Conservation (phyloP, 495 filamentous ascomycete genomes). For the Penicillium longicatenatum region DNA sequence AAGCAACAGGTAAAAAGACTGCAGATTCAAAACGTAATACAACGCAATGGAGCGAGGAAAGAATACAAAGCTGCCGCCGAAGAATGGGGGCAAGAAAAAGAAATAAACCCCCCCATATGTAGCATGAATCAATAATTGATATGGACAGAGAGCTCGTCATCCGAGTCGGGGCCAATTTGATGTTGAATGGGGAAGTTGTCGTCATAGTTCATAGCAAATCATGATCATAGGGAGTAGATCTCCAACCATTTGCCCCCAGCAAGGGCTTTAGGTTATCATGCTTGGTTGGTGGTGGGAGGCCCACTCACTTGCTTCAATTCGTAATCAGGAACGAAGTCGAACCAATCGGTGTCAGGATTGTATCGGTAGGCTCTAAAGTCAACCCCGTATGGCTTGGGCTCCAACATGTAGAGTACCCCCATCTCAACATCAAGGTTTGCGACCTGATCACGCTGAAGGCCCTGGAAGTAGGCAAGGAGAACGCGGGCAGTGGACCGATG, state of each 20-base stretch:
- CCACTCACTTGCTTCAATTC: constrained; percentile 58
- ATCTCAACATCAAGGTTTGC: constrained; percentile 90
- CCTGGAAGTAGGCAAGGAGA: constrained; percentile 93
- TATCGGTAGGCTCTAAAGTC: constrained; percentile 94
- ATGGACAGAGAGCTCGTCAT: neutral
- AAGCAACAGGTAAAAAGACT: neutral
- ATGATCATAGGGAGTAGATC: constrained; percentile 7
- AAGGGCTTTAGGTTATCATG: neutral
- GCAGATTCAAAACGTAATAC: neutral
- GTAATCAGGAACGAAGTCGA: constrained; percentile 78
- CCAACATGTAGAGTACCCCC: constrained; percentile 88
- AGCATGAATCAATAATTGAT: constrained; percentile 2
- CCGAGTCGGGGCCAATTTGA: neutral
- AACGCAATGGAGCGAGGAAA: neutral
- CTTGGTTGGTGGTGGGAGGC: constrained; percentile 3
- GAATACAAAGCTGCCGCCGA: neutral
- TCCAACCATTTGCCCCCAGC: neutral
- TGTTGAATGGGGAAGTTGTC: constrained; percentile 14
- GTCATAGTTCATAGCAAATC: constrained; percentile 25
- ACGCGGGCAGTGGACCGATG: constrained; percentile 91
- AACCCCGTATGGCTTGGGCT: constrained; percentile 97
- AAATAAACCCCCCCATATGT: neutral
- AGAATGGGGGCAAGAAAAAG: neutral
- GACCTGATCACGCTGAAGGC: constrained; percentile 83
- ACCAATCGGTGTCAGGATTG: constrained; percentile 73